These are phyloP conservation scores for Laguncularia racemosa DNA, from an alignment of 345 rosid species.

Conservation along the genomic window DNA sequence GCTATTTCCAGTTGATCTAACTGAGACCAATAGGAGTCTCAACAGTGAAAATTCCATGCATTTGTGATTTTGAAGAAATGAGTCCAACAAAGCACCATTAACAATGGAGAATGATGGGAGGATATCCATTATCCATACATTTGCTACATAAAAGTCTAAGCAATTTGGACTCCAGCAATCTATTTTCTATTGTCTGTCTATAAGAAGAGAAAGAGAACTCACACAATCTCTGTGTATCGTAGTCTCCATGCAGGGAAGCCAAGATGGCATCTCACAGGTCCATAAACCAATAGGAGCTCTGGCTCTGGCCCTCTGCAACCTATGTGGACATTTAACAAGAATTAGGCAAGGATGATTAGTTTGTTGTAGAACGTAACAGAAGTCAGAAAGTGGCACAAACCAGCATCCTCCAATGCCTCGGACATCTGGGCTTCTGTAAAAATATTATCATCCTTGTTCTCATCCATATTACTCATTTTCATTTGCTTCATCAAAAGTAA, in stretches of 20 bases:
- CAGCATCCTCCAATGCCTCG: constrained; percentile 58
- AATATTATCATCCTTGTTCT: constrained; percentile 33
- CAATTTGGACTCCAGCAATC: neutral
- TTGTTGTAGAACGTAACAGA: neutral
- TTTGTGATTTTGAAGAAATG: no score
- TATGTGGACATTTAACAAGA: constrained; percentile 16
- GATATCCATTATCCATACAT: neutral
- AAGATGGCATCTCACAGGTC: constrained; percentile 75
- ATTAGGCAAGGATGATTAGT: neutral
- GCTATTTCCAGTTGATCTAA: no score
- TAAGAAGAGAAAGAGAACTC: constrained; percentile 17
- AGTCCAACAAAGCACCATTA: no score
- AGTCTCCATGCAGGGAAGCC: constrained; percentile 98
- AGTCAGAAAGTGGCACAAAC: constrained; percentile 30
- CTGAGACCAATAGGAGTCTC: no score
- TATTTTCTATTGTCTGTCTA: neutral
- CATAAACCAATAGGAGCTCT: constrained; percentile 78
- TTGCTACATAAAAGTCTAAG: neutral
- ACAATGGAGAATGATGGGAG: no score
- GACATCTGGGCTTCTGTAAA: constrained; percentile 64
- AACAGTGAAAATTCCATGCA: no score
- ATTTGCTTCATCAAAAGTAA: constrained; percentile 43
- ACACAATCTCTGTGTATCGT: constrained; percentile 84
- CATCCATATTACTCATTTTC: constrained; percentile 25
- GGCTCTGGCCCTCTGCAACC: constrained; percentile 70